Percentiles rank a stretch among this genome's conserved stretches.
Conservation (phyloP, 148 eudicot genomes). For the Camellia lanceoleosa region DNA sequence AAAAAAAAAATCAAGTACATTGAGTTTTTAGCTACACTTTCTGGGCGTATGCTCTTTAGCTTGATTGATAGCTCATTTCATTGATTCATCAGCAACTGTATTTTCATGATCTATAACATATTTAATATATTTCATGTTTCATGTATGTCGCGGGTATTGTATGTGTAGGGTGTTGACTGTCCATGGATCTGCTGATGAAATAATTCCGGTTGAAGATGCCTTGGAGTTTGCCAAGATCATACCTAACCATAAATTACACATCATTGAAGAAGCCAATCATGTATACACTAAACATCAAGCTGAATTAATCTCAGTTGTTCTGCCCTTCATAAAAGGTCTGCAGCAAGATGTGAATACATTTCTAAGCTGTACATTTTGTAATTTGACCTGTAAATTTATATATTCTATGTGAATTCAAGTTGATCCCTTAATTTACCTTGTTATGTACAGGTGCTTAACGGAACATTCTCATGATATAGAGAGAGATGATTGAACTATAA, state of each 20-base stretch:
- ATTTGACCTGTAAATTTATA: not conserved
- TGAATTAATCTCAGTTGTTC: constrained; percentile 48
- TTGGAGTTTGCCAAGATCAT: constrained; percentile 65
- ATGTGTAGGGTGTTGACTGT: constrained; percentile 64
- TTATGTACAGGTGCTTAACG: constrained; percentile 16
- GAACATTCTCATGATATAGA: not conserved
- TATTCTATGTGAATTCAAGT: not conserved
- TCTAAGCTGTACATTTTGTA: not conserved
- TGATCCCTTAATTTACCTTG: not conserved
- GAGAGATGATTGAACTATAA: constrained; percentile 10
- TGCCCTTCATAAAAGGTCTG: constrained; percentile 58
- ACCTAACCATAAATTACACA: constrained; percentile 61
- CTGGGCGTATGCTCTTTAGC: too few relatives aligned
- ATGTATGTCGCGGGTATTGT: not conserved
- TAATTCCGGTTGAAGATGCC: constrained; percentile 69
- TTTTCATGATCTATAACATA: too few relatives aligned
- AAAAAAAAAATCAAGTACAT: too few relatives aligned
- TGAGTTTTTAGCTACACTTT: too few relatives aligned
- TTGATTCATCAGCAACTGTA: too few relatives aligned
- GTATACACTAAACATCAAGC: constrained; percentile 49
- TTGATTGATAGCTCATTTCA: too few relatives aligned
- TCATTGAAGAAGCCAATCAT: constrained; percentile 74
- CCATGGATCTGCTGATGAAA: constrained; percentile 74
- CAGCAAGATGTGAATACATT: constrained; percentile 25
- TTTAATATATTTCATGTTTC: not conserved